Conservation (phyloP, 495 filamentous ascomycete species). For the Talaromyces proteolyticus region DNA sequence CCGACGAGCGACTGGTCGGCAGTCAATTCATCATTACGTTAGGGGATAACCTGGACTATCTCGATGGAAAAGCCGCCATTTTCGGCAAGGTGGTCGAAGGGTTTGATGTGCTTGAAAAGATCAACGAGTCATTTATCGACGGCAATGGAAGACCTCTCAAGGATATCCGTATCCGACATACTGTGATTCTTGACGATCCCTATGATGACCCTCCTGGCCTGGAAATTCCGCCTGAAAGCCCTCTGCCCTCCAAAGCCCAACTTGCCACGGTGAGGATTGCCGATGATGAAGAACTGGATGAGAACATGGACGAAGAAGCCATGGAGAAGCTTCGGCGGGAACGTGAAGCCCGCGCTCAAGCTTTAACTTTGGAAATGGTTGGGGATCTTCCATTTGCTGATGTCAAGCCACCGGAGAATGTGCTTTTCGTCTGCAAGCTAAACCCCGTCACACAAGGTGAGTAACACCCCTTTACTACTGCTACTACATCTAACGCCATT, state of each 20-base stretch:
- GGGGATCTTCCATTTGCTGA: conserved; percentile 96
- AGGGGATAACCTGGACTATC: conserved; percentile 77
- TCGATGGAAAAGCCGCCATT: conserved; percentile 88
- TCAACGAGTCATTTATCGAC: conserved; percentile 84
- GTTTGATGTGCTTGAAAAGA: conserved; percentile 86
- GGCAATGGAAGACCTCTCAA: conserved; percentile 76
- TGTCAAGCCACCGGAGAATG: conserved; percentile 95
- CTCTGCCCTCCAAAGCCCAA: conserved; percentile 77
- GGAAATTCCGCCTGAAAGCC: conserved; percentile 69
- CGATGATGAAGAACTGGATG: conserved; percentile 77
- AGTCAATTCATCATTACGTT: conserved; percentile 91
- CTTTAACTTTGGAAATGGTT: conserved; percentile 94
- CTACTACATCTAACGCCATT: conserved; percentile 8
- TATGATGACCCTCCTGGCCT: conserved; percentile 73
- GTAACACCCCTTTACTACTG: conserved; percentile 6
- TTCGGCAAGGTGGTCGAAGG: conserved; percentile 94
- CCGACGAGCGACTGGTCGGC: conserved; percentile 71
- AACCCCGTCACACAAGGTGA: conserved; percentile 87
- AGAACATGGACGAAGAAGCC: conserved; percentile 70
- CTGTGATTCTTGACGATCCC: conserved; percentile 83
- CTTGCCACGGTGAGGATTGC: conserved; percentile 85
- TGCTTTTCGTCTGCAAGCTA: conserved; percentile 96
- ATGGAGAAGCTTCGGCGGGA: conserved; percentile 78
- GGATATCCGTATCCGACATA: conserved; percentile 91
- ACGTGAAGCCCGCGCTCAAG: conserved; percentile 89